A percentile compares a stretch with the other conserved stretches of the same genome.
These are phyloP conservation scores for Neurospora hispaniola DNA, from an alignment of 495 filamentous ascomycete species.

Conservation along the genomic window DNA sequence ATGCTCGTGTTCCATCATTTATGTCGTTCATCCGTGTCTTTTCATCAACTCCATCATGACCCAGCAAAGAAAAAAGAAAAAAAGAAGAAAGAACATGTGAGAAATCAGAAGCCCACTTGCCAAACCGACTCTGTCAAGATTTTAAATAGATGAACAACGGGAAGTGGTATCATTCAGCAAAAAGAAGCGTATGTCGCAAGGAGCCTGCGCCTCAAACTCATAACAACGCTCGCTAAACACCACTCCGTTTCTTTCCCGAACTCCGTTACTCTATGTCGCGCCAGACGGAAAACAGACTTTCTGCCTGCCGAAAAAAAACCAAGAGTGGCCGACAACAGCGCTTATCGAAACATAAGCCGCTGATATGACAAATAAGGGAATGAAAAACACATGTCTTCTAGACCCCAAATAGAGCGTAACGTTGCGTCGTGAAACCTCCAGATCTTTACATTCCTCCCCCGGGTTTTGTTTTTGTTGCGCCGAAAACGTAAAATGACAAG, in stretches of 20 bases:
- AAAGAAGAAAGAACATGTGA: background rate
- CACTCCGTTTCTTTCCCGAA: background rate
- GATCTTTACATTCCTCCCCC: background rate
- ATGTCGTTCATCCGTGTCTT: background rate
- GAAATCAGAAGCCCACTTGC: background rate
- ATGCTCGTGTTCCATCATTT: background rate
- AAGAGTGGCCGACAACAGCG: background rate
- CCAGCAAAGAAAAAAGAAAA: background rate
- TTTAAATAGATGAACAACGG: background rate
- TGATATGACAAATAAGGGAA: background rate
- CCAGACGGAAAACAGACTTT: background rate
- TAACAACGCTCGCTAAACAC: background rate
- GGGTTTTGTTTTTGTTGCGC: background rate
- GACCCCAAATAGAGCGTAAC: background rate
- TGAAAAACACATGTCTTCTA: background rate
- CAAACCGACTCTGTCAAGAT: background rate
- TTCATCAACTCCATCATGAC: background rate
- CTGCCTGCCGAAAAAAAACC: background rate
- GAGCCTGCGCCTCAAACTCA: background rate
- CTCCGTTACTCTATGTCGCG: background rate
- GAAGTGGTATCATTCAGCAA: background rate
- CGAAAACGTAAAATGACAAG: conserved; percentile 2
- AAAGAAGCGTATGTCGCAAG: background rate
- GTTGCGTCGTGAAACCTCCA: background rate
- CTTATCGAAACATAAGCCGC: background rate